Evolutionary conservation across 2,329 filamentous ascomycete genomes (phyloP).

Genomic region (Leptographium wingfieldii): DNA sequence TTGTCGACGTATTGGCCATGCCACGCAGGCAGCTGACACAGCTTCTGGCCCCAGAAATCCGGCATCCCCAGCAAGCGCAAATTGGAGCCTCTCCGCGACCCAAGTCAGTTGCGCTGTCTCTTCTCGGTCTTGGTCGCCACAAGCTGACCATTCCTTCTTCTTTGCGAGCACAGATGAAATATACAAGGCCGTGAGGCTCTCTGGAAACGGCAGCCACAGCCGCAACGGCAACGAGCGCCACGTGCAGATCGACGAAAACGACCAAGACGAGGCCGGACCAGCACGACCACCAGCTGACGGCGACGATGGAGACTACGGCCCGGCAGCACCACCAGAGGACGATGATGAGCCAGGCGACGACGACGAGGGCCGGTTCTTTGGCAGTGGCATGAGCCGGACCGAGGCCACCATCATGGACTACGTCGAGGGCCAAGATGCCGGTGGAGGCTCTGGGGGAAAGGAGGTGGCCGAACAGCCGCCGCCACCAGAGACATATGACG

Average conservation of each 20-base stretch:
- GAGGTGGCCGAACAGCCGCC: conserved; percentile 30
- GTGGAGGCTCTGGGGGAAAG: conserved; percentile 36
- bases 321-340: conserved; percentile 26
- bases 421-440: conserved; percentile 49
- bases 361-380: conserved; percentile 92
- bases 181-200: conserved; percentile 49
- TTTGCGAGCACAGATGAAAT: conserved; percentile 36
- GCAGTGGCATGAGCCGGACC: conserved; percentile 71
- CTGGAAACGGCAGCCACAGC: conserved; percentile 29
- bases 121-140: not conserved
- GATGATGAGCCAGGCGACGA: conserved; percentile 48
- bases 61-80: conserved; percentile 48
- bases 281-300: conserved; percentile 31
- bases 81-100: conserved; percentile 47
- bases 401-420: conserved; percentile 80
- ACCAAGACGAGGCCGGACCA: conserved; percentile 34
- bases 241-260: conserved; percentile 31
- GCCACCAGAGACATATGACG: conserved; percentile 68
- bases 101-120: conserved; percentile 34
- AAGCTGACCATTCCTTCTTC: not conserved
- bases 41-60: conserved; percentile 20
- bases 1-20: too few species aligned
- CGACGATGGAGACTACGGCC: conserved; percentile 36
- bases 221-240: conserved; percentile 28
- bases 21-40: not conserved